Base-by-base conservation (phyloP, 768 basidiomycete genomes). In the Leucocoprinus leucothites region DNA sequence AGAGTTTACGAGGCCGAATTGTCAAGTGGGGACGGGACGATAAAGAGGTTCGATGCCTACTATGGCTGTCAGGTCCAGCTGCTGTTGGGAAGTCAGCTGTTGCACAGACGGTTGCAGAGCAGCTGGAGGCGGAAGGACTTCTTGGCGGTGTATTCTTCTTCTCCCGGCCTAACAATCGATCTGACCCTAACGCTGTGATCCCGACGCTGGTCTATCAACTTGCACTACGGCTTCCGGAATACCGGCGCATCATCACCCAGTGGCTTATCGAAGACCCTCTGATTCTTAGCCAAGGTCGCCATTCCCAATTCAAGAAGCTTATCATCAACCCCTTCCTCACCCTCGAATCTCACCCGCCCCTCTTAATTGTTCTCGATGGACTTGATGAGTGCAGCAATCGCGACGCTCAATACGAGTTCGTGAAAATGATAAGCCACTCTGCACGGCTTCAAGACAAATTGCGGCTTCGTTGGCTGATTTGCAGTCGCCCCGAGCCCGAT, bases 121-220 rank as follows among this genome's bases (percentile, higher is more conserved):
- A 48, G 11, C 25, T 56, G 9, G 2, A 16, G n/a, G 9, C 40
- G 9, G 9, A 13, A 7, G 14, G 41, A 7, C 38, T 48, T 13
- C 47, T 56, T 3, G 55, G 55, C 18, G 55, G 34, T 2, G 48
- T 36, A 21, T 56, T 56, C 47, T 56, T 56, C 28, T 56, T 47
- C 26, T 49, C 46, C 11, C 3, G 24, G n/a, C 8, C 45, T 9
- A 25, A 26, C 3, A 6, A 26, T 9, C 38, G 18, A 7, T 18
- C 28, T 3, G 43, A 53, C 41, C 26, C 40, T 11, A 40, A 31
- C 14, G 24, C 5, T 40, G 25, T 53, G 22, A 34, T 53, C 9
- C 41, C 41, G 24, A 43, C 51, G 22, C 40, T 53, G 8, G 40
- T 34, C 11, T 53, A 53, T 42, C 51, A 53, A 21, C 40, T 53